These are phyloP conservation scores for Chaetomium strumarium DNA, from an alignment of 2,329 filamentous ascomycete species.

Conservation along the genomic window DNA sequence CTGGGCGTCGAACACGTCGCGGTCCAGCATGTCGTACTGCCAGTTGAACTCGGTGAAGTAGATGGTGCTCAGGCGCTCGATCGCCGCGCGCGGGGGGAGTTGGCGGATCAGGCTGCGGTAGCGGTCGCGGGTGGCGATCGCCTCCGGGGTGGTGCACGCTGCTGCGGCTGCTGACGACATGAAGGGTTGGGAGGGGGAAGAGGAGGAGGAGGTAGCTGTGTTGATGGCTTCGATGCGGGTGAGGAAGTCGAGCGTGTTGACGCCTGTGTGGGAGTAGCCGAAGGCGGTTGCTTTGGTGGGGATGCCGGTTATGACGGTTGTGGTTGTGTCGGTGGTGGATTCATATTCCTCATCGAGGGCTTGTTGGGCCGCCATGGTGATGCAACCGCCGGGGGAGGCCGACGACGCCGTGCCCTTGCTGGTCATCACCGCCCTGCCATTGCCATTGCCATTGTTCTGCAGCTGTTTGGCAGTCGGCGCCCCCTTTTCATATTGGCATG, in stretches of 20 bases:
- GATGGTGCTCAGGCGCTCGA: constrained; percentile 48
- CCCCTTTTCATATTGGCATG: constrained; percentile 53
- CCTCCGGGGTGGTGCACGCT: not conserved
- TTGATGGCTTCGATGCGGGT: constrained; percentile 5
- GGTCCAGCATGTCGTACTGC: constrained; percentile 52
- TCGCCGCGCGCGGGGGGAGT: constrained; percentile 48
- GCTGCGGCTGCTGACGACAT: not conserved
- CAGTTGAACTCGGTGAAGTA: constrained; percentile 56
- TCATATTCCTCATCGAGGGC: not conserved
- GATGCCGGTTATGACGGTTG: not conserved
- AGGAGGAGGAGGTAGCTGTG: not conserved
- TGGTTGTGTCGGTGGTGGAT: not conserved
- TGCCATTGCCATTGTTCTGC: no score
- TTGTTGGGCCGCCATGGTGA: not conserved
- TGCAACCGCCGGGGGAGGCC: not conserved
- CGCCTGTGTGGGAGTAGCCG: constrained; percentile 10
- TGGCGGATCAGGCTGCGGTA: constrained; percentile 55
- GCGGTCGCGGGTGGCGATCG: constrained; percentile 36
- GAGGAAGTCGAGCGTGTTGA: constrained; percentile 15
- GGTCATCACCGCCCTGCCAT: constrained; percentile 6
- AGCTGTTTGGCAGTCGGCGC: constrained; percentile 38
- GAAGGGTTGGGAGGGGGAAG: not conserved
- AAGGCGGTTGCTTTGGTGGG: constrained; percentile 5
- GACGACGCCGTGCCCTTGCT: not conserved
- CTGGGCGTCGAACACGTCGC: constrained; percentile 44